These are phyloP conservation scores for Solanum hybrid DNA, from an alignment of 305 asterid species.

Conservation along the genomic window DNA sequence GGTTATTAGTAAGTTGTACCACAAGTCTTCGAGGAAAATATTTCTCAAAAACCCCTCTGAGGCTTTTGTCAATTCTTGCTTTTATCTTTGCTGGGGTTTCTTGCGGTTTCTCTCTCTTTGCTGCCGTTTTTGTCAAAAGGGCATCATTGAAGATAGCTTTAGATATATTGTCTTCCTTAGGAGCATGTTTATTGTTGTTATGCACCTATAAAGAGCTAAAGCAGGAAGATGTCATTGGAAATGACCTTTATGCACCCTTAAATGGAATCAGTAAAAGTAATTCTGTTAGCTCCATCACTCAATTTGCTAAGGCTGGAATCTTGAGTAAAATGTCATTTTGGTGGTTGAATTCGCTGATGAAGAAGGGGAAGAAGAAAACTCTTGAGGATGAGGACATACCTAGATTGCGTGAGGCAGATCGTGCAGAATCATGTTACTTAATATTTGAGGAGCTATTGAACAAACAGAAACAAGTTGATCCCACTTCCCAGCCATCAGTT, in stretches of 20 bases:
- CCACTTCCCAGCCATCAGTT: constrained; percentile 37
- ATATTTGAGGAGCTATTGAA: constrained; percentile 30
- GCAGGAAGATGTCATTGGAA: constrained; percentile 10
- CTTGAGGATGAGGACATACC: constrained; percentile 75
- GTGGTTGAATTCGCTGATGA: constrained; percentile 90
- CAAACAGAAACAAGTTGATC: constrained; percentile 29
- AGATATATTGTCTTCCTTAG: constrained; percentile 40
- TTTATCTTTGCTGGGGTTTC: constrained; percentile 44
- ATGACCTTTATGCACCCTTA: constrained; percentile 46
- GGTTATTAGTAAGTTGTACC: constrained; percentile 47
- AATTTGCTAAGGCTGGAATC: constrained; percentile 47
- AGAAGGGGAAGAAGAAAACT: constrained; percentile 57
- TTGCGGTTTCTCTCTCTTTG: constrained; percentile 37
- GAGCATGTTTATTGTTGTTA: constrained; percentile 52
- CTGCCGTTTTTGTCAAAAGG: constrained; percentile 23
- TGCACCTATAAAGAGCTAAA: constrained; percentile 40
- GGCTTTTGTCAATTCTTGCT: constrained; percentile 43
- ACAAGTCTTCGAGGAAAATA: constrained; percentile 48
- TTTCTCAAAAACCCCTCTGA: constrained; percentile 41
- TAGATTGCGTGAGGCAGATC: constrained; percentile 44
- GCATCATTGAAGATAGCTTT: constrained; percentile 23
- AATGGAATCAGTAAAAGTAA: constrained; percentile 21
- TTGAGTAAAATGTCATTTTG: constrained; percentile 54
- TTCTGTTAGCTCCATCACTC: constrained; percentile 21
- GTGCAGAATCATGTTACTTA: constrained; percentile 61